Evolutionary conservation across 495 filamentous ascomycete species (phyloP), one percentile per base, ranked within the genome.

Genomic region (Penicillium ochrochloron): DNA sequence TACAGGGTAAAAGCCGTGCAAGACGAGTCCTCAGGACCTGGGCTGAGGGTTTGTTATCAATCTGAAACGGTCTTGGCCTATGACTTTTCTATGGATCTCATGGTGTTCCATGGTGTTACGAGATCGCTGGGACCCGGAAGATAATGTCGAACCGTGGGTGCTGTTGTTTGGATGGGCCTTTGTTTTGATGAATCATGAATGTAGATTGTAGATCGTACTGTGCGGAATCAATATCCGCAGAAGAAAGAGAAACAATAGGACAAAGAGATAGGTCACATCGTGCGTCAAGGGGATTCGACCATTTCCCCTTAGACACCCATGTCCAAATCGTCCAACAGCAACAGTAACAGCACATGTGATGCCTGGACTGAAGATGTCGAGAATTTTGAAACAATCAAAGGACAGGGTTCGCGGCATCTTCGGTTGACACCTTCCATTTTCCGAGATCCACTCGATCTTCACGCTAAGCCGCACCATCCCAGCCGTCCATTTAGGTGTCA

Each of bases 401-500:
- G 37, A 46, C 39, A 55, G 34, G 41, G 50, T 56, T 31, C 15
- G 48, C 25, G 25, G 23, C 23, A 29, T 31, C 23, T 52, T 62
- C 50, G 66, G 66, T 60, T 62, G 62, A 44, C 48, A 65, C 62
- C 23, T 59, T 59, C 59, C 55, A 46, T 58, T 59, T 19, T 46
- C 54, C 39, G 25, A 27, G 29, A 35, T 44, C 42, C n/a, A 44
- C 34, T 60, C n/a, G 55, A 67, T 62, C 65, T 63, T 54, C 52
- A 39, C 37, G 53, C 56, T 64, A 62, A 59, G 50, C 66, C 62
- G 62, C 53, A 59, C 59, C 62, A 68, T 57, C 15, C 33, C 55
- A n/a, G 44, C 29, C 55, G 37, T 39, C 19, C 41, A 53, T 4
- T 17, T 55, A 31, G 31, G 29, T 56, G 14, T 21, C n/a, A 34